Percentiles rank a stretch among this genome's conserved stretches.
These are phyloP conservation scores for Phytophthora pisi DNA, from an alignment of 352 stramenopile species.

Conservation along the genomic window DNA sequence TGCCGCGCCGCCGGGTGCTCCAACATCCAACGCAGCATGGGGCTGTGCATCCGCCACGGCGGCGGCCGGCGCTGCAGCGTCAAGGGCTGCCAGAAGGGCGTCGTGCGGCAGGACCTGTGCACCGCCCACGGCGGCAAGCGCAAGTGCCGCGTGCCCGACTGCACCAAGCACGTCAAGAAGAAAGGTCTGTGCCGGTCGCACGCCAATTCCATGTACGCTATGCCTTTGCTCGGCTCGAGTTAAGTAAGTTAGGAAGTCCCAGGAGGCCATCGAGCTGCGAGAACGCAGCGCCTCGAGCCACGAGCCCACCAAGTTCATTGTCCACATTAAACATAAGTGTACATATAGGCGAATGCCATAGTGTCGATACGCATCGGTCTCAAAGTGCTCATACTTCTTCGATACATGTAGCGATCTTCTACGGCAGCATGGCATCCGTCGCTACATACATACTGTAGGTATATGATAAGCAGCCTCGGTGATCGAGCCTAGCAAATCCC, in stretches of 20 bases:
- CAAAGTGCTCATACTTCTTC: not conserved
- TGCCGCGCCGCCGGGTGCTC: constrained; percentile 80
- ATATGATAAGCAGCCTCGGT: constrained; percentile 2
- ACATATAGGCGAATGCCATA: constrained; percentile 22
- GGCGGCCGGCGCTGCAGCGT: constrained; percentile 84
- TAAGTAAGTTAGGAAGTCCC: constrained; percentile 23
- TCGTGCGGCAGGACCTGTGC: constrained; percentile 87
- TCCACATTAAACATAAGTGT: constrained; percentile 31
- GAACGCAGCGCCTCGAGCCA: not conserved
- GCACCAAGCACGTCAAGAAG: constrained; percentile 89
- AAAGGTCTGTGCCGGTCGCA: constrained; percentile 79
- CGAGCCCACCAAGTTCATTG: constrained; percentile 14
- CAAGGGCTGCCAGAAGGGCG: constrained; percentile 80
- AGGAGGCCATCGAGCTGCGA: no score
- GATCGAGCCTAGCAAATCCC: constrained; percentile 9
- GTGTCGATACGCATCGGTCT: constrained; percentile 15
- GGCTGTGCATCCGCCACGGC: constrained; percentile 88
- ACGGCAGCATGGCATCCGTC: not conserved
- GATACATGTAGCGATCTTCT: not conserved
- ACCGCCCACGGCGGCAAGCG: constrained; percentile 87
- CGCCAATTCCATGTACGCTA: constrained; percentile 64
- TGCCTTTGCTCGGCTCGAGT: constrained; percentile 20
- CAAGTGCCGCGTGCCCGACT: constrained; percentile 81
- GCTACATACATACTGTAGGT: no score
- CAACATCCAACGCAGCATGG: constrained; percentile 89